These are phyloP conservation scores for Cephaloascus fragrans DNA, from an alignment of 805 yeast genomes.

Conservation along the genomic window DNA sequence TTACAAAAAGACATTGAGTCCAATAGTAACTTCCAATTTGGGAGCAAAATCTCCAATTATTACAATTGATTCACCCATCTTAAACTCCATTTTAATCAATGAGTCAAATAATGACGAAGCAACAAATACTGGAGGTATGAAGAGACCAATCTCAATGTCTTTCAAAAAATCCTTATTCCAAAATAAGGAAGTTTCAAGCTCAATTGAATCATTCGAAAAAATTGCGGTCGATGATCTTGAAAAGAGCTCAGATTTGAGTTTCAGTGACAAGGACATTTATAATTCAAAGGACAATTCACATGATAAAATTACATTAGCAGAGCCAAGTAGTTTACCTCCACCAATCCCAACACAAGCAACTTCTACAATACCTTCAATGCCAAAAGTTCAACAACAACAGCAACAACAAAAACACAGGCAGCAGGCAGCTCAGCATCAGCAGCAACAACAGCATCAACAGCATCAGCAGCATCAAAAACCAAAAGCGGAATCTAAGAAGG, in stretches of 20 bases:
- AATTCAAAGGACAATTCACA: background rate
- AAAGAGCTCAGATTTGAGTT: too few species aligned
- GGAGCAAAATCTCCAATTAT: background rate
- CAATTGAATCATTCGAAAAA: background rate
- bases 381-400: too few species aligned
- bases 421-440: background rate
- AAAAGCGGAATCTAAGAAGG: slow-evolving; percentile 11
- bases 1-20: too few species aligned
- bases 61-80: background rate
- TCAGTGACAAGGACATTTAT: background rate
- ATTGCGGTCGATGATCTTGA: background rate
- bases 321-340: background rate
- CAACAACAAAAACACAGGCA: too few species aligned
- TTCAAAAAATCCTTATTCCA: slow-evolving; percentile 21
- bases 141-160: slow-evolving; percentile 39
- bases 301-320: background rate
- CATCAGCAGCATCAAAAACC: background rate
- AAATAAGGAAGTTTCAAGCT: too few species aligned
- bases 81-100: background rate
- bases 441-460: background rate
- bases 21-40: too few species aligned
- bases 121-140: too few species aligned
- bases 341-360: background rate
- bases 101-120: slow-evolving; percentile 11
- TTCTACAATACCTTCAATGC: background rate